Evolutionary conservation across 352 stramenopile genomes (phyloP), one percentile per base, ranked within the genome.

Genomic region (Globisporangium radiosum): DNA sequence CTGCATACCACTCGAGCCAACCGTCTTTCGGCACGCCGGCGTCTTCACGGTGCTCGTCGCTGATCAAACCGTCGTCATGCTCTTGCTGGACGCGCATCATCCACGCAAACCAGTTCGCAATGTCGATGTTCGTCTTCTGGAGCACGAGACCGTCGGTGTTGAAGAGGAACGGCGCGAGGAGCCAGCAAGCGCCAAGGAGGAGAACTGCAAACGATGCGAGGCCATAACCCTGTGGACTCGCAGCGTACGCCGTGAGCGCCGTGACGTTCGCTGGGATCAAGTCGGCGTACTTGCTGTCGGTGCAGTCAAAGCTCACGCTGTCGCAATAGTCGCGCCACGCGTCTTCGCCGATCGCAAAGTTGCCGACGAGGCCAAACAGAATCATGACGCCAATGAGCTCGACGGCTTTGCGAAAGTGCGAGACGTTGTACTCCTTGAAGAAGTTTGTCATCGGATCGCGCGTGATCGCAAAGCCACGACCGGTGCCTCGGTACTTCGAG

Each of bases 131-230:
- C 10, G 85, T 88, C 61, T 93, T 93, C 43, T 88, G 76, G 15
- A 89, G 71, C 52, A 92, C 86, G 9, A 95, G 59, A n/a, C 84
- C 84, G 47, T 94, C 85, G n/a, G 86, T 94, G 65, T 95, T 95
- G 69, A 93, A 95, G 6, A 95, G 64, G 55, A 94, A 95, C 0
- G 86, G 86, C 15, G 83, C 83, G 50, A 93, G 68, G 44, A 95
- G 65, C 86, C 86, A 95, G 47, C 84, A 92, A 7, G 83, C 78
- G 37, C 79, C 84, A 2, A 95, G 73, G 44, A 95, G 74, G 48
- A 90, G 65, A 55, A 95, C 84, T 9, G 86, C 84, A 54, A 95
- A 94, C 5, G 86, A 90, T 5, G 82, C 77, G 36, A 94, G 68
- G 0, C 86, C 84, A 51, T 90, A 95, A 51, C 77, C 85, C 62